Conservation (phyloP, 2,329 filamentous ascomycete genomes). For the Colletotrichum scovillei region DNA sequence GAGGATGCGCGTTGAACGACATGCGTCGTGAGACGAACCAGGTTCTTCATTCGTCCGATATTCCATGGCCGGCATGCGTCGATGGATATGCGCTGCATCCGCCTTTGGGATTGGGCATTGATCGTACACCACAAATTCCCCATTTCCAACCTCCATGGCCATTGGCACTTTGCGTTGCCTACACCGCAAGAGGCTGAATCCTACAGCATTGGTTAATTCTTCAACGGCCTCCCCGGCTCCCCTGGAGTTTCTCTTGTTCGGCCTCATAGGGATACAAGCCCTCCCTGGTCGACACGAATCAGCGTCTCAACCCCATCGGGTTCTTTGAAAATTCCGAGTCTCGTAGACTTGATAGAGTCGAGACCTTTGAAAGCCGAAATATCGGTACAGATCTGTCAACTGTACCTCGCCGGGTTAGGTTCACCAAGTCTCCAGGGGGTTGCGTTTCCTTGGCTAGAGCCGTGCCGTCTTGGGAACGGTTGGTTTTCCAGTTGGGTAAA, state of each 20-base stretch:
- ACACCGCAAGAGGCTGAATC: conserved; percentile 15
- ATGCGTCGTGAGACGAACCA: conserved; percentile 25
- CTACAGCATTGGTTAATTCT: background rate
- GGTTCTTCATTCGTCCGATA: conserved; percentile 33
- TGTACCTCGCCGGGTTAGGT: background rate
- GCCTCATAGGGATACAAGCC: background rate
- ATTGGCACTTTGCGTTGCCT: background rate
- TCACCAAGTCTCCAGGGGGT: background rate
- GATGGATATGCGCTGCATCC: conserved; percentile 23
- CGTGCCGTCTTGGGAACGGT: background rate
- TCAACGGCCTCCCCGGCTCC: background rate
- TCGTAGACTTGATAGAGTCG: background rate
- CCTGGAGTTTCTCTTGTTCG: background rate
- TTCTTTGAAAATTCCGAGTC: background rate
- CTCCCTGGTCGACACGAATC: background rate
- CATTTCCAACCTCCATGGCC: conserved; percentile 11
- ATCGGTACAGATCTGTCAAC: background rate
- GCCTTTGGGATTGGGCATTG: conserved; percentile 15
- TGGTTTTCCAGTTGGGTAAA: background rate
- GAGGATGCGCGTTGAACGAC: conserved; percentile 24
- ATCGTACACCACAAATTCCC: background rate
- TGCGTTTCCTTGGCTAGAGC: conserved; percentile 29
- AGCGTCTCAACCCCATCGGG: background rate
- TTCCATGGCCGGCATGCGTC: conserved; percentile 14
- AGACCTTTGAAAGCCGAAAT: background rate